A percentile compares a stretch with the other conserved stretches of the same genome.
Evolutionary conservation across 257 asterid species (phyloP).

Genomic region (Echites panduratus): DNA sequence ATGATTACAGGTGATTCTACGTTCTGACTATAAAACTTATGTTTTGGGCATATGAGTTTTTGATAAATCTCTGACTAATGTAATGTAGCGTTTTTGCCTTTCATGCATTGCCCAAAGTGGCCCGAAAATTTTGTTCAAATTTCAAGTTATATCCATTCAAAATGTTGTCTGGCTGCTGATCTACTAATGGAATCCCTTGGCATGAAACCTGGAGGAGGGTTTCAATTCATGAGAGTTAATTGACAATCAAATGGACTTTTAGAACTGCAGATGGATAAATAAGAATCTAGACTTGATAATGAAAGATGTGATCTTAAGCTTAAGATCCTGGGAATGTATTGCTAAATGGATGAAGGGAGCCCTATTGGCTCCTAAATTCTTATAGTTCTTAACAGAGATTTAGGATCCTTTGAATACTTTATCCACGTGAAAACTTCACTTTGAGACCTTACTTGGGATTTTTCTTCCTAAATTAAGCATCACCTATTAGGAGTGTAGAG

Average conservation of each 20-base stretch:
- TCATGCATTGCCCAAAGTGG: neutral
- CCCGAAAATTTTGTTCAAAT: neutral
- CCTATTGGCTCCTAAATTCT: neutral
- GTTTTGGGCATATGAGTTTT: neutral
- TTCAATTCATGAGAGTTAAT: neutral
- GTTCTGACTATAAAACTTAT: neutral
- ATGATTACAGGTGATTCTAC: constrained; percentile 40
- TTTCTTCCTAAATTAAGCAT: neutral
- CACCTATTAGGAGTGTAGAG: neutral
- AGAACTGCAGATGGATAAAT: neutral
- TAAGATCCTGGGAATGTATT: neutral
- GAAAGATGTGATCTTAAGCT: neutral
- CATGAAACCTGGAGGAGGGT: neutral
- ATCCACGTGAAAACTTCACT: neutral
- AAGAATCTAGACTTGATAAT: neutral
- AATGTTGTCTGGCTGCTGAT: neutral
- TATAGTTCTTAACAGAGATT: neutral
- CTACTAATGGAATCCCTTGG: neutral
- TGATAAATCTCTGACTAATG: neutral
- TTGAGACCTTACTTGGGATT: neutral
- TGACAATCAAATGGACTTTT: neutral
- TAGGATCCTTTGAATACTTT: neutral
- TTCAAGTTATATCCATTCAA: neutral
- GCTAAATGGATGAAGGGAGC: neutral
- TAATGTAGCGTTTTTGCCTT: neutral